These are phyloP conservation scores for Pichia sp. DNA, from an alignment of 1,139 yeast genomes.

Conservation along the genomic window DNA sequence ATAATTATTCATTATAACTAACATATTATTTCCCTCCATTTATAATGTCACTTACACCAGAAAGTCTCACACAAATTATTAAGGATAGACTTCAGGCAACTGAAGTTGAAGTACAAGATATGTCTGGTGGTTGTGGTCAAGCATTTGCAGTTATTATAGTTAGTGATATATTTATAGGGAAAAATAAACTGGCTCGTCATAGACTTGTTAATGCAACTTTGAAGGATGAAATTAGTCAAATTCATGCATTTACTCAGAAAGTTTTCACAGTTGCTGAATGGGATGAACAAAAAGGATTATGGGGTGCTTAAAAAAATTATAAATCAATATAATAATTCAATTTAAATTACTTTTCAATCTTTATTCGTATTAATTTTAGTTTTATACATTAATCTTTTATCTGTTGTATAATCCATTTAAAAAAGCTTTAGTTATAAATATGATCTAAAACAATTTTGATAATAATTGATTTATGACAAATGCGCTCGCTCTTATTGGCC, in stretches of 20 bases:
- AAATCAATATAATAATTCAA: too few species aligned
- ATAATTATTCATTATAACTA: too few species aligned
- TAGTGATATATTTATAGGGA: slow-evolving; percentile 66
- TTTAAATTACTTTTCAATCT: too few species aligned
- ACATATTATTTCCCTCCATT: too few species aligned
- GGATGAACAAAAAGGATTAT: slow-evolving; percentile 34
- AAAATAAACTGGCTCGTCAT: slow-evolving; percentile 81
- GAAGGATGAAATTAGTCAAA: slow-evolving; percentile 73
- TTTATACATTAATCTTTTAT: too few species aligned
- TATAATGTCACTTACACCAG: slow-evolving; percentile 32
- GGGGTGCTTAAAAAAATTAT: slow-evolving; percentile 4
- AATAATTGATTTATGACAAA: slow-evolving; percentile 2
- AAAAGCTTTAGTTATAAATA: background rate
- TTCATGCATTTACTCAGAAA: slow-evolving; percentile 95
- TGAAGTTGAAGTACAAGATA: slow-evolving; percentile 59
- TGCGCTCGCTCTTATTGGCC: slow-evolving; percentile 8
- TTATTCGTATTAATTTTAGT: too few species aligned
- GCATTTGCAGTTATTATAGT: slow-evolving; percentile 86
- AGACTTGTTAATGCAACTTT: slow-evolving; percentile 75
- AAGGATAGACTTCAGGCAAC: slow-evolving; percentile 45
- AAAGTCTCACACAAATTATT: slow-evolving; percentile 41
- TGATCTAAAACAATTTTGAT: background rate
- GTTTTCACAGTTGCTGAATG: slow-evolving; percentile 72
- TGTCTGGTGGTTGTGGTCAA: slow-evolving; percentile 84
- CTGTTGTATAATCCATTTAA: too few species aligned